Conservation (phyloP, 1,139 yeast species). For the Lodderomyces metapsilosis region DNA sequence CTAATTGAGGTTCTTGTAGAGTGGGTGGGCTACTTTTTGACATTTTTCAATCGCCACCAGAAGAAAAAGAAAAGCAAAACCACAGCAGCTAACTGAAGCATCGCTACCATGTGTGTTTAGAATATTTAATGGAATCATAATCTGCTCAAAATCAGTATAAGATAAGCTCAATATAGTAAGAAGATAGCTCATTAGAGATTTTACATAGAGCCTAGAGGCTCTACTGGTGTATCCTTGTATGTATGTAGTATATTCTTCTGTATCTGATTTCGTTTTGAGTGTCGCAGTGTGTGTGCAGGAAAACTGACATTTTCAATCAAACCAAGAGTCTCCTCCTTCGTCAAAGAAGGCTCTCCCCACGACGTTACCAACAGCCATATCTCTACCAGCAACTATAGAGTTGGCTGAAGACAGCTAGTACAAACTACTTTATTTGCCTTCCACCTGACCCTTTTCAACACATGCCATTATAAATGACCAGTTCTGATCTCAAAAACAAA, state of each 20-base stretch:
- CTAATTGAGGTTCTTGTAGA: background rate
- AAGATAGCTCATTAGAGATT: no score
- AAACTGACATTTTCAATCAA: no score
- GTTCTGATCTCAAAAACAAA: slow-evolving; percentile 6
- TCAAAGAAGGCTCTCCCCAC: no score
- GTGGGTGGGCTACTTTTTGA: background rate
- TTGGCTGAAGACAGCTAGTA: background rate
- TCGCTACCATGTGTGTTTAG: background rate
- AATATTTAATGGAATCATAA: background rate
- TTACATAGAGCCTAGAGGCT: background rate
- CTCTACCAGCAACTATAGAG: no score
- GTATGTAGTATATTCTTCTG: no score
- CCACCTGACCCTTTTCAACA: background rate
- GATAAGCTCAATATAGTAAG: no score
- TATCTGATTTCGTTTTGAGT: no score
- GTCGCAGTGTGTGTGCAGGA: background rate
- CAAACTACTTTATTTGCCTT: background rate
- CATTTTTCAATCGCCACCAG: slow-evolving; percentile 12
- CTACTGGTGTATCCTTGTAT: no score
- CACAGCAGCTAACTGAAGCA: no score
- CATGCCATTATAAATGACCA: background rate
- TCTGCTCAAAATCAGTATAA: no score
- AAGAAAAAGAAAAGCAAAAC: background rate
- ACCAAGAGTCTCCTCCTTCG: background rate
- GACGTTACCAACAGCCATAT: no score